Percentiles rank a stretch among this genome's conserved stretches.
Conservation (phyloP, 305 asterid species). For the Fraxinus paxiana region DNA sequence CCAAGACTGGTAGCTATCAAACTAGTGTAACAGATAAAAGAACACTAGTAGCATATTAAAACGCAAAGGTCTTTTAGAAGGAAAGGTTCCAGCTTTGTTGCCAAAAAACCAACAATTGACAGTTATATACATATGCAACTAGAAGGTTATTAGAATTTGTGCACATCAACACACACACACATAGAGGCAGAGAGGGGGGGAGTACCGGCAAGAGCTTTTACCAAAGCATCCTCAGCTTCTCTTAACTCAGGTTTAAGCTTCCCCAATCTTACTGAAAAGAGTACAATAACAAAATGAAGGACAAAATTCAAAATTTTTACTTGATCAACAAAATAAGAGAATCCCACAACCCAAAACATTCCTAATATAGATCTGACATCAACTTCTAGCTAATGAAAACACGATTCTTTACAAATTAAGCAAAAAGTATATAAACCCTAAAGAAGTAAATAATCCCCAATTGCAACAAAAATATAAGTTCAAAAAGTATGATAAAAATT, state of each 20-base stretch:
- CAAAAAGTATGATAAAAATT: not conserved
- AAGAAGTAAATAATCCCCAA: constrained; percentile 20
- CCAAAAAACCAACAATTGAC: not conserved
- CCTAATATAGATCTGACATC: not conserved
- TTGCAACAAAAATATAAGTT: not conserved
- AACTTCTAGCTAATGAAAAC: not conserved
- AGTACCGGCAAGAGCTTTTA: constrained; percentile 75
- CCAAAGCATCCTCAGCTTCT: constrained; percentile 67
- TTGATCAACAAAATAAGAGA: not conserved
- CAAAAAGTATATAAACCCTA: not conserved
- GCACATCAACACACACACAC: not conserved
- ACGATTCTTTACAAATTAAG: not conserved
- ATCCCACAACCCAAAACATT: constrained; percentile 10
- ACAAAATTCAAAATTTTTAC: not conserved
- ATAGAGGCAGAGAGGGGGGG: not conserved
- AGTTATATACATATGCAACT: not conserved
- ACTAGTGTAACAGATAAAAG: not conserved
- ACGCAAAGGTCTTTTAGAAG: not conserved
- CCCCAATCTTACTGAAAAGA: constrained; percentile 46
- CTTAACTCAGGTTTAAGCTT: constrained; percentile 56
- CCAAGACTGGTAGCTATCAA: not conserved
- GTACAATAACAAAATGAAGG: not conserved
- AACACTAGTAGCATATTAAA: not conserved
- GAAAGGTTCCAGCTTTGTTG: not conserved
- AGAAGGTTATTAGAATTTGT: not conserved